phyloP scores from a whole-genome alignment of 2,329 filamentous ascomycete species.

The Neonectria hederae region DNA sequence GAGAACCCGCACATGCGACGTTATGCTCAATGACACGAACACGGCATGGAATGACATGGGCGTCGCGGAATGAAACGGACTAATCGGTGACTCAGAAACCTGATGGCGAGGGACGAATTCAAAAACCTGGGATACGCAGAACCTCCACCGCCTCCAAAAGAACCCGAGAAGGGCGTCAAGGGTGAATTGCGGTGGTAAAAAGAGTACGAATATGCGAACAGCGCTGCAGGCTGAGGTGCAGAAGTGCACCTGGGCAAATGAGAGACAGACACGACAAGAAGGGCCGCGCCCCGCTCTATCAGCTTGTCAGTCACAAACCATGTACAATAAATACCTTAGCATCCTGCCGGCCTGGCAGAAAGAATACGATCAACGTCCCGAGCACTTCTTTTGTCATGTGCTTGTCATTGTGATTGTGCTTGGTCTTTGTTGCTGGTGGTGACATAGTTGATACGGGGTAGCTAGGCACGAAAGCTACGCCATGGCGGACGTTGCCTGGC shows the following conservation, averaged over 20 bases:
- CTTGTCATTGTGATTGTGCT: neutral
- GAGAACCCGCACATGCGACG: slow-evolving; percentile 45
- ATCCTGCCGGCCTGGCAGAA: slow-evolving; percentile 4
- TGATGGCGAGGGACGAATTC: slow-evolving; percentile 97
- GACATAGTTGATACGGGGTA: slow-evolving; percentile 16
- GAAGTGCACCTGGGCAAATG: slow-evolving; percentile 35
- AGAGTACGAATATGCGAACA: neutral
- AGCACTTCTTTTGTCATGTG: slow-evolving; percentile 1
- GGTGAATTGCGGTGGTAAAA: slow-evolving; percentile 50
- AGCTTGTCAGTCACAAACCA: slow-evolving; percentile 14
- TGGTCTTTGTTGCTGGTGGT: slow-evolving; percentile 35
- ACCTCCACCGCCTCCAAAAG: slow-evolving; percentile 36
- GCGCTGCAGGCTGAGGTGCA: neutral
- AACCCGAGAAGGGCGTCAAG: slow-evolving; percentile 48
- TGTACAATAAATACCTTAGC: slow-evolving; percentile 21
- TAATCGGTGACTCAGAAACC: slow-evolving; percentile 67
- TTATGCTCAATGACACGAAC: slow-evolving; percentile 22
- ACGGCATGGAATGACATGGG: neutral
- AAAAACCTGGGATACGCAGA: slow-evolving; percentile 84
- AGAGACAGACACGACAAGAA: slow-evolving; percentile 40
- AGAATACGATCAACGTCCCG: neutral
- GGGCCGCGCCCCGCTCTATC: slow-evolving; percentile 27
- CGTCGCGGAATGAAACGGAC: slow-evolving; percentile 29
- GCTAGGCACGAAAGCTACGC: slow-evolving; percentile 3
- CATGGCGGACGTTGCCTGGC: slow-evolving; percentile 38